phyloP scores from a whole-genome alignment of 345 rosid genomes.

The Hibiscus syriacus region DNA sequence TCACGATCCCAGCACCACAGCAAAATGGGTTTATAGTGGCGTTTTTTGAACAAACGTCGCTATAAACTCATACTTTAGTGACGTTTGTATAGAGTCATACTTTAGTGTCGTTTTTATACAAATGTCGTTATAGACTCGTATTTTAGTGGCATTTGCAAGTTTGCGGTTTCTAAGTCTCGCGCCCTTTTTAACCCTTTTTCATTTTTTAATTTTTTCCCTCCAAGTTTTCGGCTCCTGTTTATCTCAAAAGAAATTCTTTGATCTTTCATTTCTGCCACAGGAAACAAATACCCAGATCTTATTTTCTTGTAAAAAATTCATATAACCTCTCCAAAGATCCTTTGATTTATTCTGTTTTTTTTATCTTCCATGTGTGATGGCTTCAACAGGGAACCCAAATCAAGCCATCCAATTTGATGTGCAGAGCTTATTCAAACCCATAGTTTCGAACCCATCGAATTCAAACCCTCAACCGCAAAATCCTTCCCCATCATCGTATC shows the following conservation, averaged over 20 bases:
- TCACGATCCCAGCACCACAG: too few species aligned
- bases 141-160: too few species aligned
- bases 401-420: conserved; percentile 34
- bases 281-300: neutral
- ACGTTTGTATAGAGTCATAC: too few species aligned
- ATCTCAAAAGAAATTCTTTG: neutral
- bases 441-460: conserved; percentile 1
- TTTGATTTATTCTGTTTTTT: neutral
- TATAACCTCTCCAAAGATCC: neutral
- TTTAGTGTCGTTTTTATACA: too few species aligned
- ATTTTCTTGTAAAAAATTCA: neutral
- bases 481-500: conserved; percentile 16
- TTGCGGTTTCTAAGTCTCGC: too few species aligned
- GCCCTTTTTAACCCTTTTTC: too few species aligned
- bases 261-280: conserved; percentile 1
- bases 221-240: neutral
- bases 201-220: neutral
- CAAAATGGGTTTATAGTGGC: too few species aligned
- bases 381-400: conserved; percentile 41
- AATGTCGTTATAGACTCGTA: too few species aligned
- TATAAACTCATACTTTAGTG: too few species aligned
- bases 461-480: neutral
- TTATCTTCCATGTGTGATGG: conserved; percentile 20
- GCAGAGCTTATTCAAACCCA: conserved; percentile 28
- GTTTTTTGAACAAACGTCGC: too few species aligned